Conservation (phyloP, 768 basidiomycete genomes). For the Coprinopsis sp. region DNA sequence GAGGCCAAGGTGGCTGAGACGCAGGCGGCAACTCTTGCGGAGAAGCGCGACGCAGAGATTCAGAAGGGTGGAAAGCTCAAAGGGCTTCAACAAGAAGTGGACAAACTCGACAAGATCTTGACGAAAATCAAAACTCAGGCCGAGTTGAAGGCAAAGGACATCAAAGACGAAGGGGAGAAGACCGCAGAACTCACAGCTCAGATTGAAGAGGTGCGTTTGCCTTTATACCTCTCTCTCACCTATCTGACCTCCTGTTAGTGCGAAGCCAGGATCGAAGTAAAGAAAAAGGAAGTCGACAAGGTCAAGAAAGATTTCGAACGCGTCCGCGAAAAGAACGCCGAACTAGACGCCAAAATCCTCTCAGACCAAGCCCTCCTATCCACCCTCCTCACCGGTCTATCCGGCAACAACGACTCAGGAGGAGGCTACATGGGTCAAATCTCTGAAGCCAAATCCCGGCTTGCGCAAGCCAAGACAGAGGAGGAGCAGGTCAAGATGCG, state of each 20-base stretch:
- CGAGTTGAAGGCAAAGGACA: slow-evolving; percentile 70
- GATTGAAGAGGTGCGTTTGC: slow-evolving; percentile 51
- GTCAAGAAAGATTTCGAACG: slow-evolving; percentile 51
- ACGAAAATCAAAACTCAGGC: slow-evolving; percentile 82
- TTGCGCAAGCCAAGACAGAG: slow-evolving; percentile 75
- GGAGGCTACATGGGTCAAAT: slow-evolving; percentile 98
- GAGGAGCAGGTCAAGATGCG: slow-evolving; percentile 78
- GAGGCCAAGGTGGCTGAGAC: slow-evolving; percentile 65
- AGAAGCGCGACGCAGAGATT: slow-evolving; percentile 80
- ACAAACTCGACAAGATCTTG: slow-evolving; percentile 71
- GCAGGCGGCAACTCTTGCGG: slow-evolving; percentile 59
- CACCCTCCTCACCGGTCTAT: slow-evolving; percentile 87
- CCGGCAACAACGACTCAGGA: slow-evolving; percentile 63
- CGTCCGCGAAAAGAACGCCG: slow-evolving; percentile 66
- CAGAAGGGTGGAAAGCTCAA: slow-evolving; percentile 91
- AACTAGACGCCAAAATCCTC: slow-evolving; percentile 53
- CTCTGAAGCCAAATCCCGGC: slow-evolving; percentile 71
- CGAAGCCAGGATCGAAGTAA: slow-evolving; percentile 49
- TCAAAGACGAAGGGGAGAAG: slow-evolving; percentile 73
- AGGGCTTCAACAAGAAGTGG: slow-evolving; percentile 76
- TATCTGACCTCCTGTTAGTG: slow-evolving; percentile 38
- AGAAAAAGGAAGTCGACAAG: slow-evolving; percentile 53
- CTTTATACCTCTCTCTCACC: not conserved
- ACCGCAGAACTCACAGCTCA: slow-evolving; percentile 49
- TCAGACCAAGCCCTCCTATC: slow-evolving; percentile 92